Evolutionary conservation across 352 stramenopile species (phyloP).

Genomic region (Plasmopara halstedii): DNA sequence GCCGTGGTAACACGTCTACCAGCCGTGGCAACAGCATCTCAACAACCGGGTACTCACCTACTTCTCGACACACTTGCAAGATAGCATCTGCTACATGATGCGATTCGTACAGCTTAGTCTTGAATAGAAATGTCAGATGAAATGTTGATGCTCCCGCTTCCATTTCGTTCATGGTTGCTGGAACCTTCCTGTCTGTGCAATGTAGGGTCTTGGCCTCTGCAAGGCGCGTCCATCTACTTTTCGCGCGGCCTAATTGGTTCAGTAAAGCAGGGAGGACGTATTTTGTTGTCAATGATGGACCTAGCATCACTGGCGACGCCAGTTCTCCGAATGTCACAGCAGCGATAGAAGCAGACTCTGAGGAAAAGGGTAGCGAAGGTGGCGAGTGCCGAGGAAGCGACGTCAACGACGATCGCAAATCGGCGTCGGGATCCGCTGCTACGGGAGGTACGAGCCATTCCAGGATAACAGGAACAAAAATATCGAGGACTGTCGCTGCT

Average conservation of each 20-base stretch:
- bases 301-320: slow-evolving; percentile 39
- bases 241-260: slow-evolving; percentile 40
- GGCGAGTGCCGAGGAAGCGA: slow-evolving; percentile 5
- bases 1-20: slow-evolving; percentile 46
- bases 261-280: slow-evolving; percentile 54
- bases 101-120: slow-evolving; percentile 49
- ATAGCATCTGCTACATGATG: slow-evolving; percentile 63
- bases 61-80: slow-evolving; percentile 52
- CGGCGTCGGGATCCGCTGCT: slow-evolving; percentile 1
- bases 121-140: slow-evolving; percentile 57
- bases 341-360: slow-evolving; percentile 33
- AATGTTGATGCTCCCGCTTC: slow-evolving; percentile 26
- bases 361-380: slow-evolving; percentile 27
- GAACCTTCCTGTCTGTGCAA: slow-evolving; percentile 24
- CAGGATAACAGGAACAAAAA: slow-evolving; percentile 51
- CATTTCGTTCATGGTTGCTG: slow-evolving; percentile 15
- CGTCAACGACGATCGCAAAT: slow-evolving; percentile 14
- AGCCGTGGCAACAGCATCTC: slow-evolving; percentile 46
- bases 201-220: slow-evolving; percentile 30
- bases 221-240: slow-evolving; percentile 51
- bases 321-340: slow-evolving; percentile 46
- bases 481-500: slow-evolving; percentile 30
- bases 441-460: slow-evolving; percentile 50
- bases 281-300: slow-evolving; percentile 49
- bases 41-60: slow-evolving; percentile 39